Base-by-base conservation (phyloP, 2,329 filamentous ascomycete genomes). In the Aspergillus sp. region DNA sequence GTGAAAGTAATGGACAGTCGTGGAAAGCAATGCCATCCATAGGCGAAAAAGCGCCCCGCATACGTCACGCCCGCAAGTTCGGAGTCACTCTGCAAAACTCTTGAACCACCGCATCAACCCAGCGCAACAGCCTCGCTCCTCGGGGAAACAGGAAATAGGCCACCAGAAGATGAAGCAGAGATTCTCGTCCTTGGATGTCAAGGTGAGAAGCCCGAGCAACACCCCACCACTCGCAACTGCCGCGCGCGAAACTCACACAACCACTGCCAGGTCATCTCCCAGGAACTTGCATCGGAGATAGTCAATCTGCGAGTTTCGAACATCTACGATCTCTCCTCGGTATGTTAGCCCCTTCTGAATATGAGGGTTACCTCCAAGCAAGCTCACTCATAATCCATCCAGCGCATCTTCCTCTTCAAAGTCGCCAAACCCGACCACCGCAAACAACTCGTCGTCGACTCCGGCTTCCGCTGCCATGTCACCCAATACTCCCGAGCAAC, bases 401-500 rank as follows among this genome's bases (percentile, higher is more conserved):
- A 84, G 80, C 92, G 94, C 73, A 97, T 98, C 72, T 91, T 98
- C 72, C 88, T 98, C 25, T 85, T 99, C 77, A 98, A 97, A 74
- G 95, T 99, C 73, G 88, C 92, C 58, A 96, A 95, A 75, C 92
- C 94, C 47, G 89, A 94, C 71, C 85, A 89, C 67, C 92, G 93
- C 77, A 89, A 95, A 73, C 94, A 98, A 75, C 83, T 99, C 27
- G 83, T 99, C 54, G 87, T 99, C 69, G 95, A 99, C 75, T 95
- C 91, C 1, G 95, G 95, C 30, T 99, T 99, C 77, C 92, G 95
- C 73, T 96, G 92, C 76, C 95, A 99, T 74, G 83, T 98, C 60
- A 98, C 95, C 32, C 88, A 90, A 68, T 99, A 96, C 80, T 87
- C 90, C 27, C 90, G 95, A 66, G 90, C 92, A 0, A 94, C 94